Evolutionary conservation across 169 alveolate species (phyloP), one percentile per base, ranked within the genome.

Genomic region (Plasmodium falciparum): DNA sequence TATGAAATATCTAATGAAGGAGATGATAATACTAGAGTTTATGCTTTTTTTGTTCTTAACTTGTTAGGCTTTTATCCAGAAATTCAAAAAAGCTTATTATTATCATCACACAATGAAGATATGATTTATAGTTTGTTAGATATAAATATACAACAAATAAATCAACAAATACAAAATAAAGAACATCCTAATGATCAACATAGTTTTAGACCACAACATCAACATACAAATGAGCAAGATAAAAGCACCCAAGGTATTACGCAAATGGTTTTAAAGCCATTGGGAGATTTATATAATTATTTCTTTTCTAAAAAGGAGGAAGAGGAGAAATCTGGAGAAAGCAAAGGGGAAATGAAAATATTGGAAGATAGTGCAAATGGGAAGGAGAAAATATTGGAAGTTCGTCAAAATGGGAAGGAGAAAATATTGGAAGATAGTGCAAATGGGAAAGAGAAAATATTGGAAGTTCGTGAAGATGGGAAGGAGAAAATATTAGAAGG

Each of bases 21-120:
- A 17, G 91, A 83, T n/a, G 86, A 83, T 56, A 83, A 83, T 47
- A 83, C 83, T 20, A 83, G 33, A 71, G 58, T 83, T 5, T 83
- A 70, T 47, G 22, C 85, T 0, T 83, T 83, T 39, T 83, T 83
- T 71, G 91, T 83, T 22, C 62, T 83, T n/a, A 69, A 33, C 59
- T 43, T 83, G 15, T 15, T 83, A 58, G 74, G 80, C 1, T 61
- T 50, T 47, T 83, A 83, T 45, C 91, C 91, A 12, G 91, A 83
- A 29, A 58, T 83, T 17, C 91, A 70, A 56, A 83, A 58, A 61
- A 43, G 29, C 6, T 49, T 83, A 1, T 56, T 83, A 0, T 20
- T 43, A 39, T 71, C 62, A 26, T 62, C 85, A 6, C 66, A 83
- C 39, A 58, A 56, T 24, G 73, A 43, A 22, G 70, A 83, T 15